Conservation (phyloP, 2,329 filamentous ascomycete species). For the Phyllosticta citribraziliensis region DNA sequence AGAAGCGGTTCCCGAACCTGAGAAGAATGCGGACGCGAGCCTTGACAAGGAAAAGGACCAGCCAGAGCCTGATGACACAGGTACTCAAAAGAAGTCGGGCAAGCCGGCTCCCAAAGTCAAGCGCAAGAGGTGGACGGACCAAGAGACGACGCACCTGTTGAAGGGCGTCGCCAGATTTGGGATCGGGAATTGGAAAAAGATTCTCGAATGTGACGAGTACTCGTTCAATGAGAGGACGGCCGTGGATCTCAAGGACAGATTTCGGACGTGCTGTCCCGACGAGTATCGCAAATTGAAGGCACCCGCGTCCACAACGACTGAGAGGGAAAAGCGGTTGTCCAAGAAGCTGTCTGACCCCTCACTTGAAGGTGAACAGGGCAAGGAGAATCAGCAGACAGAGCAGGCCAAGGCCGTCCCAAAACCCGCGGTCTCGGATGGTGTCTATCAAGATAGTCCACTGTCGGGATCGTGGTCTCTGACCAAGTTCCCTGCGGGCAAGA, state of each 20-base stretch:
- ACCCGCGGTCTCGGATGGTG: background rate
- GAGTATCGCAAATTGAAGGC: slow-evolving; percentile 26
- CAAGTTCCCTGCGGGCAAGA: background rate
- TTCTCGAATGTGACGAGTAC: slow-evolving; percentile 47
- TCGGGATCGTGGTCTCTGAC: background rate
- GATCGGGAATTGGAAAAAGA: slow-evolving; percentile 56
- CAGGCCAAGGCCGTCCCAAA: background rate
- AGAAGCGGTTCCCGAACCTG: background rate
- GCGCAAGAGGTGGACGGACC: slow-evolving; percentile 51
- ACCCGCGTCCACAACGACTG: background rate
- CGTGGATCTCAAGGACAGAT: slow-evolving; percentile 54
- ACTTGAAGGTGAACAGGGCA: background rate
- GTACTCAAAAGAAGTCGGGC: background rate
- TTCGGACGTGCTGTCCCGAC: slow-evolving; percentile 46
- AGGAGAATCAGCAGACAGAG: background rate
- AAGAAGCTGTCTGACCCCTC: background rate
- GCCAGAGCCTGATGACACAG: background rate
- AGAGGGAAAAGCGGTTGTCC: background rate
- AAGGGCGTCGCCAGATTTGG: slow-evolving; percentile 51
- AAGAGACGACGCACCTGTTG: slow-evolving; percentile 49
- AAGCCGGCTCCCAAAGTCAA: background rate
- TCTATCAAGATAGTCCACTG: background rate
- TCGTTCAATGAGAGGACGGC: slow-evolving; percentile 49
- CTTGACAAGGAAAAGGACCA: background rate
- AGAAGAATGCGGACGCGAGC: background rate